These are phyloP conservation scores for Pestalotiopsis sp. DNA, from an alignment of 2,329 filamentous ascomycete genomes.

Conservation along the genomic window DNA sequence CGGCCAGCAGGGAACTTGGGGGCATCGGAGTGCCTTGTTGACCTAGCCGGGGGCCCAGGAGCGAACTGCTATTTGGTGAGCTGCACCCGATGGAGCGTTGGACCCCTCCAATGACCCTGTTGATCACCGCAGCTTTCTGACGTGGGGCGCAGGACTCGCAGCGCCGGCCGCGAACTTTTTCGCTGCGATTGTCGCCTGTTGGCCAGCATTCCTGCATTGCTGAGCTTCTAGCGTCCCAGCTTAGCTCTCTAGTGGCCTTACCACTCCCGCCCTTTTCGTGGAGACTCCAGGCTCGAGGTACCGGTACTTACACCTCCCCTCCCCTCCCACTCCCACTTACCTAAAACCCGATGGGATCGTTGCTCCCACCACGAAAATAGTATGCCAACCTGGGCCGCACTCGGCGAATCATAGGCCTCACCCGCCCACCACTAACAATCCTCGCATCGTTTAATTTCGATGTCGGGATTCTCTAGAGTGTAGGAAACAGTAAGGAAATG, in stretches of 20 bases:
- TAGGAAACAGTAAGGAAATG: background rate
- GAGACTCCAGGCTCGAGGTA: constrained; percentile 1
- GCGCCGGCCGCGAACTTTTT: background rate
- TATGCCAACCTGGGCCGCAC: background rate
- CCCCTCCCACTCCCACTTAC: background rate
- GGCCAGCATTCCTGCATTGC: background rate
- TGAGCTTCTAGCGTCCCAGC: background rate
- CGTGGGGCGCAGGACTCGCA: constrained; percentile 3
- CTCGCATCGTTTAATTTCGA: background rate
- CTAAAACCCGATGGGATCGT: background rate
- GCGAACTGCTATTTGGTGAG: constrained; percentile 7
- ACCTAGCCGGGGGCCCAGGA: constrained; percentile 17
- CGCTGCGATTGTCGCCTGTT: constrained; percentile 12
- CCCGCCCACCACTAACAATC: background rate
- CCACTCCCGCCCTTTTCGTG: constrained; percentile 9
- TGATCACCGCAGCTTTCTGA: constrained; percentile 14
- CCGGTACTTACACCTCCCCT: constrained; percentile 4
- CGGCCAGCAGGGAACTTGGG: constrained; percentile 5
- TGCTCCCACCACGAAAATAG: constrained; percentile 2
- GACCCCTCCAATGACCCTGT: constrained; percentile 15
- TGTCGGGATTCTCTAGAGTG: background rate
- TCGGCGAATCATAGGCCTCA: background rate
- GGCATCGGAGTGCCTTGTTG: constrained; percentile 21
- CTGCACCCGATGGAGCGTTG: constrained; percentile 5
- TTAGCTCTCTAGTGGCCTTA: background rate